Evolutionary conservation across 768 basidiomycete species (phyloP), one percentile per base, ranked within the genome.

Genomic region (Daedaleopsis sinensis): DNA sequence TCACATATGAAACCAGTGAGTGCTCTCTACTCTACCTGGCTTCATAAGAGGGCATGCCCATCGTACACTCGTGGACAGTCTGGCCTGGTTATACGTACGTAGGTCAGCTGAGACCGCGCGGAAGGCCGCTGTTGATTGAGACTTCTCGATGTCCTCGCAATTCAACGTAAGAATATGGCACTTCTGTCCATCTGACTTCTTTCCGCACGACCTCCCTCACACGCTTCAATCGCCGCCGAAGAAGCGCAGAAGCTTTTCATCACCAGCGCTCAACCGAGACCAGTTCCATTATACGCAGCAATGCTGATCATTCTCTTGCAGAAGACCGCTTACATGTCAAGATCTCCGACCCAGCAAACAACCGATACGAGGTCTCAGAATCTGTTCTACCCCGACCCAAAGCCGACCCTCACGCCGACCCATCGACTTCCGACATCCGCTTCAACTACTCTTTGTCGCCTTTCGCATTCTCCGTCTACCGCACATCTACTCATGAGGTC

Each of bases 291-390:
- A 16, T 19, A 3, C 19, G 21, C 15, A 23, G 11, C 12, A 21
- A 47, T 46, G 39, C n/a, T 21, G 13, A 44, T 55, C 19, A 67
- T 13, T 23, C 38, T 27, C 37, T 35, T 32, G 13, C 21, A 54
- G 62, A 87, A 84, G 70, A 79, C 32, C 84, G 88, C 21, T 82
- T 89, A 19, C 87, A 89, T 61, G 70, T 89, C 61, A 88, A 88
- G 69, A 84, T 89, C 52, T 79, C 78, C 0, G 87, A 89, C 64
- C 68, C 83, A 0, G 66, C 78, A 1, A 67, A 71, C 8, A 46
- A 71, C 1, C 84, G 87, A 27, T 90, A 85, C 64, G 86, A 89
- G 68, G 84, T 90, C 0, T 88, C 89, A 7, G 82, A 82, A 12
- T 79, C 79, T 0, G 82, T 89, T 24, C 71, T 90, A 44, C 85